These are phyloP conservation scores for Cystoderma amianthinum DNA, from an alignment of 768 basidiomycete genomes.

Conservation along the genomic window DNA sequence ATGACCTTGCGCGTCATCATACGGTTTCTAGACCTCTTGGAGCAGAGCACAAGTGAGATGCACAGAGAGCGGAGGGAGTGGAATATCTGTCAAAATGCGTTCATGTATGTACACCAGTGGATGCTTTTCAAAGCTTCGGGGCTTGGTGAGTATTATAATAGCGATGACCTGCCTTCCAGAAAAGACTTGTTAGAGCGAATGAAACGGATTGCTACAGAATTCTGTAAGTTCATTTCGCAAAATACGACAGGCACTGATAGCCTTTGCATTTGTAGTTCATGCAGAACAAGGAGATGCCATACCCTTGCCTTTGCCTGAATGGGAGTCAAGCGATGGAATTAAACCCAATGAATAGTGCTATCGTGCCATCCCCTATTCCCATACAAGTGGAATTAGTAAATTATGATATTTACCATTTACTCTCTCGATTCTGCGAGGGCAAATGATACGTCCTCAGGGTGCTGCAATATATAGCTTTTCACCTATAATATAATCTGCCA, in stretches of 20 bases:
- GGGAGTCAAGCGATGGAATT: no score
- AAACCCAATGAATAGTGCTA: no score
- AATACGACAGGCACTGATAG: neutral
- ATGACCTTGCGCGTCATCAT: constrained; percentile 3
- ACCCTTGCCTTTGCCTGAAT: neutral
- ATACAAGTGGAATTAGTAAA: no score
- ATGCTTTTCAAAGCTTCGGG: constrained; percentile 4
- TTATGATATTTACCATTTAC: no score
- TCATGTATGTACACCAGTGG: constrained; percentile 4
- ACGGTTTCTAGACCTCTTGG: constrained; percentile 1
- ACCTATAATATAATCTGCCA: neutral
- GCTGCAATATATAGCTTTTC: neutral
- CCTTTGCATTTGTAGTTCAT: neutral
- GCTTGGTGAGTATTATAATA: no score
- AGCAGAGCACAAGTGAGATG: neutral
- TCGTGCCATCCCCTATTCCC: no score
- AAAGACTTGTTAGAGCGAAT: neutral
- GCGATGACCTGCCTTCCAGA: no score
- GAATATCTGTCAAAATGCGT: neutral
- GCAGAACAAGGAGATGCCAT: neutral
- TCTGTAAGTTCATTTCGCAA: neutral
- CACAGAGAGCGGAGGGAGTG: neutral
- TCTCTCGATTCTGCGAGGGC: no score
- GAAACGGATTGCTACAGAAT: neutral
- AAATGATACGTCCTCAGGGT: no score